These are phyloP conservation scores for Phaseolus lunatus DNA, from an alignment of 306 rosid genomes.

Conservation along the genomic window DNA sequence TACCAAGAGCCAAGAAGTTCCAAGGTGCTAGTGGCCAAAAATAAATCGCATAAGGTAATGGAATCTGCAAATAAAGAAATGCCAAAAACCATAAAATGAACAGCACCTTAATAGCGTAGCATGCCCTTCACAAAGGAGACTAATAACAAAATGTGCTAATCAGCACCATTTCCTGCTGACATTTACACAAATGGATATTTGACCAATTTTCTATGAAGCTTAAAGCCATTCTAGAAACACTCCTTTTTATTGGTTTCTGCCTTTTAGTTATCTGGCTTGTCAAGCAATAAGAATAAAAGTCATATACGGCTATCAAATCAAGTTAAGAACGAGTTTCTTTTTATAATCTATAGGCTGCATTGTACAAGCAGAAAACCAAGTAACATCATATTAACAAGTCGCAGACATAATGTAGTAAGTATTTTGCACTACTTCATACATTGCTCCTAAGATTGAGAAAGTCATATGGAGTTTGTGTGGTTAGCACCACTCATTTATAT, in stretches of 20 bases:
- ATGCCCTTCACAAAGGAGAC: conserved; percentile 11
- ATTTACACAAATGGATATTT: conserved; percentile 14
- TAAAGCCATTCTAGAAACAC: background rate
- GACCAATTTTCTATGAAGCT: background rate
- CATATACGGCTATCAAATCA: background rate
- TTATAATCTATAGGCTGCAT: background rate
- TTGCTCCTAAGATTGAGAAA: background rate
- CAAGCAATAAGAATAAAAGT: background rate
- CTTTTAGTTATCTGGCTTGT: background rate
- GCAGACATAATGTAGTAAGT: background rate
- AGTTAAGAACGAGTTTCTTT: background rate
- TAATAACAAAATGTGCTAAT: background rate
- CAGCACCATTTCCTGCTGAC: background rate
- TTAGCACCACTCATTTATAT: background rate
- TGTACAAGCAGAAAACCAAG: conserved; percentile 12
- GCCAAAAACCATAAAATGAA: background rate
- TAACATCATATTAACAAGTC: background rate
- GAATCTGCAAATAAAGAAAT: conserved; percentile 12
- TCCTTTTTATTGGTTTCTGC: background rate
- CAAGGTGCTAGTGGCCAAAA: too few species aligned
- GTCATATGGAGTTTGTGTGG: background rate
- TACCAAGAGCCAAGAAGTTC: too few species aligned
- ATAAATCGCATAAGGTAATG: background rate
- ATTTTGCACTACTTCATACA: background rate
- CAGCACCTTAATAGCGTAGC: conserved; percentile 1